Conservation (phyloP, 495 filamentous ascomycete species). For the Penicillium samsonianum region DNA sequence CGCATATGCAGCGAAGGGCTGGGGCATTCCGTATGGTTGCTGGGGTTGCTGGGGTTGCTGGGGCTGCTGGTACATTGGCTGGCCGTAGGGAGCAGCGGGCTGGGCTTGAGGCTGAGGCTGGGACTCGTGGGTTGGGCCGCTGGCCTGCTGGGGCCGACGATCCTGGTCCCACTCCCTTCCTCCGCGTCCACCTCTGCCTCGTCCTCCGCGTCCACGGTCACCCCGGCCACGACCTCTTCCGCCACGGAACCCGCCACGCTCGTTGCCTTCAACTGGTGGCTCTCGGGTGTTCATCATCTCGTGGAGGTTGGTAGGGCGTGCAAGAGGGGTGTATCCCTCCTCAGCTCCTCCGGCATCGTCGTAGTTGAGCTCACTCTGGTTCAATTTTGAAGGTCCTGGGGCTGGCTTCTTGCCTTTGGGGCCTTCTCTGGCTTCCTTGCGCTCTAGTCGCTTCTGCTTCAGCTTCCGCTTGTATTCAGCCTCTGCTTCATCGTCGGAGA, state of each 20-base stretch:
- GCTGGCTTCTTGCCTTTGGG: constrained; percentile 36
- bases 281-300: constrained; percentile 52
- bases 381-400: constrained; percentile 42
- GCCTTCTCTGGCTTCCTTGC: constrained; percentile 43
- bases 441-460: constrained; percentile 59
- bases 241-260: constrained; percentile 38
- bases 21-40: constrained; percentile 31
- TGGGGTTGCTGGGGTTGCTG: constrained; percentile 33
- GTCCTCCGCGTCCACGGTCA: constrained; percentile 50
- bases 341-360: constrained; percentile 52
- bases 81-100: constrained; percentile 25
- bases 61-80: constrained; percentile 28
- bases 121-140: constrained; percentile 7
- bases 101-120: constrained; percentile 25
- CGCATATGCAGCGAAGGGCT: constrained; percentile 34
- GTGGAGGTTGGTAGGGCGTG: constrained; percentile 61
- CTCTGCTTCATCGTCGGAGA: constrained; percentile 95
- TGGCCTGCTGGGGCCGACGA: constrained; percentile 35
- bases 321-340: constrained; percentile 65
- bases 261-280: constrained; percentile 49
- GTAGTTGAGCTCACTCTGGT: constrained; percentile 55
- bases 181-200: constrained; percentile 51
- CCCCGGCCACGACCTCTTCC: constrained; percentile 45
- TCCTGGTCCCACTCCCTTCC: constrained; percentile 48
- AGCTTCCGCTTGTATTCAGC: constrained; percentile 73